phyloP scores from a whole-genome alignment of 129 eudicot genomes.

The Scalesia atractyloides region DNA sequence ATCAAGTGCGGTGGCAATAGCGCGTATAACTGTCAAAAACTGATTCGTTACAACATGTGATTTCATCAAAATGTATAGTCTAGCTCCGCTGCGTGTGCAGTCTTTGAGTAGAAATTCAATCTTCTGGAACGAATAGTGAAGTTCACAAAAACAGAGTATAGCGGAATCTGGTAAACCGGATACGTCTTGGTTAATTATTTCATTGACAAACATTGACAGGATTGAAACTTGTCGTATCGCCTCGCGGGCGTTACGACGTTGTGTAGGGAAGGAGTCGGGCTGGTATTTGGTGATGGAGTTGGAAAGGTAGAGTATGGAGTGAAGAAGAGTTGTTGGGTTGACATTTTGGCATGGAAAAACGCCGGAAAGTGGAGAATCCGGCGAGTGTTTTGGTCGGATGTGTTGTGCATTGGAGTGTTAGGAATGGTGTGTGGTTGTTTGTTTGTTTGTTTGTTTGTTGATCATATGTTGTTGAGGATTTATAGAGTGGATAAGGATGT shows the following conservation, averaged over 20 bases:
- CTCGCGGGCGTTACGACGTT: constrained; percentile 54
- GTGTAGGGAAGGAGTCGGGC: constrained; percentile 43
- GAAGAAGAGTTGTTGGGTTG: constrained; percentile 60
- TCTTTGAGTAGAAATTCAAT: constrained; percentile 59
- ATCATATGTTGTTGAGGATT: background rate
- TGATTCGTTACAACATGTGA: constrained; percentile 52
- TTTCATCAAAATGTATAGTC: constrained; percentile 63
- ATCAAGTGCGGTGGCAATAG: constrained; percentile 63
- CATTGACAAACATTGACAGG: constrained; percentile 54
- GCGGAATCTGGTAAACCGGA: constrained; percentile 32
- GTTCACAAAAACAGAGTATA: constrained; percentile 65
- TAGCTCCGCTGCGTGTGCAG: constrained; percentile 52
- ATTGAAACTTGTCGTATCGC: constrained; percentile 54
- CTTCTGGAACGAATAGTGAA: constrained; percentile 63
- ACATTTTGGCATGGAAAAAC: constrained; percentile 66
- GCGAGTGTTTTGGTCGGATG: constrained; percentile 38
- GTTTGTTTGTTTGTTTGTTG: constrained; percentile 33
- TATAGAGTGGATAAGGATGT: background rate
- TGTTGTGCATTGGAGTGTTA: too few relatives aligned
- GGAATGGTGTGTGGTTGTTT: constrained; percentile 2
- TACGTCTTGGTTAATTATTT: constrained; percentile 36
- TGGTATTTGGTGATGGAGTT: constrained; percentile 36
- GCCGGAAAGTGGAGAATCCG: constrained; percentile 87
- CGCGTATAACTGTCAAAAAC: constrained; percentile 43
- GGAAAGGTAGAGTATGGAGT: constrained; percentile 57